Base-by-base conservation (phyloP, 345 rosid species). In the Sisymbrium irio region DNA sequence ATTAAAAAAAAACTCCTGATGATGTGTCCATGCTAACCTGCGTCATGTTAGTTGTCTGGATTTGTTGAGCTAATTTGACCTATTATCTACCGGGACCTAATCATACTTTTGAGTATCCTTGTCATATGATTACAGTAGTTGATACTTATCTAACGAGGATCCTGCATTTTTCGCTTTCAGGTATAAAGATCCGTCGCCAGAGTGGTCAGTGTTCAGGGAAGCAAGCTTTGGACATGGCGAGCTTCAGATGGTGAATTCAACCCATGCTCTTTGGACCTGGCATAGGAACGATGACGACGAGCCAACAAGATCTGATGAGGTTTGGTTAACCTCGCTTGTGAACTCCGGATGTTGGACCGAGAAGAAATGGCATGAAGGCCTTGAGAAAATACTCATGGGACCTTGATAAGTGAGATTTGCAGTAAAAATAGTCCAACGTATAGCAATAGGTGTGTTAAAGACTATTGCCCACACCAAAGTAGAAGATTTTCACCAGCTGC, bases 191-290 rank as follows among this genome's bases (percentile, higher is more conserved):
- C 99, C 98, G 10, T 83, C 58, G 19, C 98, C 99, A 35, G 85
- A 82, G 58, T 95, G 98, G 99, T 92, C 99, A 13, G 85, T 83
- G 44, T 95, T 95, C 82, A 94, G 97, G 6, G 98, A 95, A 87
- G 98, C 96, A 64, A 86, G 99, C 78, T 95, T 95, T 71, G 99
- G 99, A 42, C 99, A 95, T 54, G 94, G 99, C 0, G 98, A 92
- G 80, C 87, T 95, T 67, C 81, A 79, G 81, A 56, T 95, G 62
- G 84, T 77, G 45, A 95, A 95, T 72, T 80, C 94, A 72, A 87
- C 86, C 37, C 97, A 92, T 73, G 97, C 97, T 18, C 77, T 71
- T 37, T 92, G 98, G 99, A 90, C 90, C 60, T 95, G 98, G 99
- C 98, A 92, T 73, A 80, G 99, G 81, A 95, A 95, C 36, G 99